Base-by-base conservation (phyloP, 306 rosid genomes). In the Crataegus laevigata region DNA sequence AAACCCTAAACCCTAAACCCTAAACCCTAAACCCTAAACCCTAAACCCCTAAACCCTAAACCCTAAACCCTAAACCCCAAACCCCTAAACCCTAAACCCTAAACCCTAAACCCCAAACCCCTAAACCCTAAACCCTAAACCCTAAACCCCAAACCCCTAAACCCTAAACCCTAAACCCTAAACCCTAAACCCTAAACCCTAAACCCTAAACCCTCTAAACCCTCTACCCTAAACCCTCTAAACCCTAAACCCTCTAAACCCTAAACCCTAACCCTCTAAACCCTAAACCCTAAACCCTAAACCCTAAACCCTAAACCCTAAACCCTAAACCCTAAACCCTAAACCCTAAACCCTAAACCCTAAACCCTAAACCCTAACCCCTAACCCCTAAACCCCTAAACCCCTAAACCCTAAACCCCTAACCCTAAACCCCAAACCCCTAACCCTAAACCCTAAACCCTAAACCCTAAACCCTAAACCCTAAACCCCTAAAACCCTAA, bases 91-190 rank as follows among this genome's bases (percentile, higher is more conserved):
- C 43, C 43, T 38, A 38, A 38, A 38, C 43, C 43, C 43, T 38
- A 38, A 38, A 38, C 43, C 43, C 43, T 38, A 38, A 38, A 38
- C 43, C 43, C 43, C 8, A 38, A 38, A 38, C 43, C 45, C 45
- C 45, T 40, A 40, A 40, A 40, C 45, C 45, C 45, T 40, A 40
- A 40, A 40, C 45, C 45, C 45, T 40, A 40, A 40, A 40, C 45
- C 72, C 72, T 68, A 68, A 42, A 68, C 1, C 72, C 72, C 72
- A 42, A 68, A 42, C 42, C 72, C 72, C 72, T 22, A 67, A 40
- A 40, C 72, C 72, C 72, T 67, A 67, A 40, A 67, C 28, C 72
- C 55, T 21, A 38, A 40, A 67, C 55, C 72, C 54, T 21, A 68
- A 68, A 21, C 29, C 72, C 29, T 3, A 38, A 67, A 21, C 52